Evolutionary conservation across 2,329 filamentous ascomycete species (phyloP).

Genomic region (Colletotrichum camelliae): DNA sequence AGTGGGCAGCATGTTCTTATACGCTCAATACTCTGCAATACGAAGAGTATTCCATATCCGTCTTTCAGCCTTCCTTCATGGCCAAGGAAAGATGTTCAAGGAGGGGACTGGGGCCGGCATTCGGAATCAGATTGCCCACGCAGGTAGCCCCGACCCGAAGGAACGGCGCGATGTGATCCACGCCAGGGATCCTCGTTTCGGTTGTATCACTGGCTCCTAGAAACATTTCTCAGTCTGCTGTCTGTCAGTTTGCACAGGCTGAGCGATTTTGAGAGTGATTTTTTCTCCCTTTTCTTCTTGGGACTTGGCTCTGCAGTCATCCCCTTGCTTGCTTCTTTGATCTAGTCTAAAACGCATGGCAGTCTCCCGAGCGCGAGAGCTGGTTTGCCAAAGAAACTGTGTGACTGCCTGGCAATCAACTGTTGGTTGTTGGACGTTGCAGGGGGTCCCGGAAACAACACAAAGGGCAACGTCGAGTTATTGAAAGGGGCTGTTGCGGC

Average conservation of each 20-base stretch:
- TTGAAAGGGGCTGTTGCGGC: not conserved
- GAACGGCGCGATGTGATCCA: not conserved
- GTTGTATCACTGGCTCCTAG: not conserved
- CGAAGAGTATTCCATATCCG: not conserved
- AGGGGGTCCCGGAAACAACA: not conserved
- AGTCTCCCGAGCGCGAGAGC: not conserved
- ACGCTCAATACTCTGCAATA: not conserved
- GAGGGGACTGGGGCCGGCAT: not conserved
- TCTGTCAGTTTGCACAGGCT: not conserved
- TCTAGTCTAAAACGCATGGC: not conserved
- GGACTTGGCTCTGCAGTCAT: not conserved
- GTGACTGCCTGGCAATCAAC: not conserved
- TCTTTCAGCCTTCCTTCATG: not conserved
- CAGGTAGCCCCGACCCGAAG: not conserved
- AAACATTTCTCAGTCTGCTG: not conserved
- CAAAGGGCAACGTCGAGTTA: not conserved
- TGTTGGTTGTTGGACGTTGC: not conserved
- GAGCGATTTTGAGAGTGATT: not conserved
- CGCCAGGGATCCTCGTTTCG: slow-evolving; percentile 1
- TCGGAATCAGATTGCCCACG: not conserved
- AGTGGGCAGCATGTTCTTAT: not conserved
- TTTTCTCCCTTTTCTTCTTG: not conserved
- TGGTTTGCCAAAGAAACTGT: not conserved
- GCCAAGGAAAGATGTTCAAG: not conserved
- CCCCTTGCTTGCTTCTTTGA: not conserved